phyloP scores from a whole-genome alignment of 257 asterid species.

The Coffea eugenioides region DNA sequence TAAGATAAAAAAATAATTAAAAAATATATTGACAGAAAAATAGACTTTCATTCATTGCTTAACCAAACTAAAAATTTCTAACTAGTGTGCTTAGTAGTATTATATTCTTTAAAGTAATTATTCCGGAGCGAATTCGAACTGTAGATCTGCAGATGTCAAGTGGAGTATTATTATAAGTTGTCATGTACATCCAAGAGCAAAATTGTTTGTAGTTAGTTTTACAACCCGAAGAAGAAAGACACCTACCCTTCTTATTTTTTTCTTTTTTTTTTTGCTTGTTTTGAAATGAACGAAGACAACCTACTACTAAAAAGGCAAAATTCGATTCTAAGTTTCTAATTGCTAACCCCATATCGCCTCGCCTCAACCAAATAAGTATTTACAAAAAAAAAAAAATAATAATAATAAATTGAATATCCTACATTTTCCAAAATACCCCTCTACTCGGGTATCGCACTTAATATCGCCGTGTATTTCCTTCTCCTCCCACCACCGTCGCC shows the following conservation, averaged over 20 bases:
- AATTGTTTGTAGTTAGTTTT: constrained; percentile 15
- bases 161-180: not conserved
- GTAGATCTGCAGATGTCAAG: not conserved
- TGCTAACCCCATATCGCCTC: too few species aligned
- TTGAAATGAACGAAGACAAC: too few species aligned
- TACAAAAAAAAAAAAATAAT: constrained; percentile 8
- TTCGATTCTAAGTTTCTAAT: too few species aligned
- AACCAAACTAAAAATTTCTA: not conserved
- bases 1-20: too few species aligned
- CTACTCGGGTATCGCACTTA: constrained; percentile 82
- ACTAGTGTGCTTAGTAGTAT: too few species aligned
- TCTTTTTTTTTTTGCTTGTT: too few species aligned
- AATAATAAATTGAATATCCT: not conserved
- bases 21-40: too few species aligned
- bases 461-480: constrained; percentile 43
- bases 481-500: constrained; percentile 42
- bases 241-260: not conserved
- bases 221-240: not conserved
- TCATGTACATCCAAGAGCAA: constrained; percentile 10
- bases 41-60: not conserved
- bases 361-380: constrained; percentile 6
- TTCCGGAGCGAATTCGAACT: not conserved
- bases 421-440: constrained; percentile 39
- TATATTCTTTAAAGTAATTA: not conserved
- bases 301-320: too few species aligned